Base-by-base conservation (phyloP, 2,329 filamentous ascomycete genomes). In the Zymoseptoria ardabiliae region DNA sequence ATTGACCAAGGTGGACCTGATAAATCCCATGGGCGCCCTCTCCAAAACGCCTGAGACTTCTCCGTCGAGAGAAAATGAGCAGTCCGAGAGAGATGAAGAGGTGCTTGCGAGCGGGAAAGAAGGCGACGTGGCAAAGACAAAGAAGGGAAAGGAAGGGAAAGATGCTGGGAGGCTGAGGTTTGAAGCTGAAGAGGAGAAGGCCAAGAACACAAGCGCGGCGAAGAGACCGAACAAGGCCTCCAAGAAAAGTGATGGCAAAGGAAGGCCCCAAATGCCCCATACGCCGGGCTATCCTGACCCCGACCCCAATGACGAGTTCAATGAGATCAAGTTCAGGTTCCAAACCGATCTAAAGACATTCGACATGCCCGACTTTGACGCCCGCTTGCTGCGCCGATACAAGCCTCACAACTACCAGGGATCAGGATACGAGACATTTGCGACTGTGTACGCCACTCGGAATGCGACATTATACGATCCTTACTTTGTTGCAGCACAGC, bases 401-500 rank as follows among this genome's bases (percentile, higher is more conserved):
- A 60, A 54, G 57, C 63, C 64, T 5, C 57, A 61, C 45, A 66
- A 66, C 59, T 66, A 57, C 55, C 52, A 63, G 55, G 64, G 64
- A 17, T 59, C 63, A n/a, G 60, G 58, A 20, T 59, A 58, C 21
- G 58, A 57, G 30, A 60, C 61, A 5, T 65, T 61, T 48, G 63
- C 63, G 50, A 64, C 64, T 10, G 65, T 65, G 50, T 58, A 62
- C 22, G 60, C 64, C 5, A 65, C 63, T 17, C 54, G 64, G 20
- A 63, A 66, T 54, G 58, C 58, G 50, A 63, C 63, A 2, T 23
- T 65, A 2, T 59, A 66, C 35, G 64, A 66, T 50, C 64, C 64
- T 11, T 66, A 66, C 50, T 66, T 66, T 55, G 56, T 61, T 30
- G 64, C 62, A 21, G 63, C 64, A 13, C 61, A 65, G 35, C 63